Conservation (phyloP, 768 basidiomycete genomes). For the Naematelia aurantialba region DNA sequence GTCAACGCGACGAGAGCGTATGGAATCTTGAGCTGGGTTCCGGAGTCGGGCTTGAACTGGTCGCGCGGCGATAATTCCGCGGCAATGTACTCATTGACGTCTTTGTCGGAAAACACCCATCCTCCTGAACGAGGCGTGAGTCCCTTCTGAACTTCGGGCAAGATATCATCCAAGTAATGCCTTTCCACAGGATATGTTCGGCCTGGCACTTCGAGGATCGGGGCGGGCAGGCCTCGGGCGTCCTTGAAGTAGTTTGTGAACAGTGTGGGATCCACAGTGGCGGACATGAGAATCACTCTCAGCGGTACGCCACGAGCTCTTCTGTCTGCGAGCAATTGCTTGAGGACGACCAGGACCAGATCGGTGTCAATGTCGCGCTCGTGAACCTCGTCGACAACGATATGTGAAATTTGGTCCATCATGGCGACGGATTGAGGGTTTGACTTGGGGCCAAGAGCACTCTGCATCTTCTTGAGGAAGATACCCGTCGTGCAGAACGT, state of each 20-base stretch:
- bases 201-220: slow-evolving; percentile 79
- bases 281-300: slow-evolving; percentile 90
- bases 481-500: slow-evolving; percentile 92
- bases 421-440: slow-evolving; percentile 35
- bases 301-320: slow-evolving; percentile 66
- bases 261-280: slow-evolving; percentile 83
- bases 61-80: slow-evolving; percentile 60
- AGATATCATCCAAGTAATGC: slow-evolving; percentile 73
- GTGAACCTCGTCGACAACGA: slow-evolving; percentile 93
- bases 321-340: slow-evolving; percentile 72
- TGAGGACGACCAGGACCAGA: slow-evolving; percentile 79
- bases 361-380: slow-evolving; percentile 94
- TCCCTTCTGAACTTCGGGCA: slow-evolving; percentile 55
- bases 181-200: slow-evolving; percentile 84
- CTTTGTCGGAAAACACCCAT: slow-evolving; percentile 71
- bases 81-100: slow-evolving; percentile 66
- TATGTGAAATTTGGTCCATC: slow-evolving; percentile 78
- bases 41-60: slow-evolving; percentile 41
- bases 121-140: slow-evolving; percentile 40
- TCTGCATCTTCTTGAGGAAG: slow-evolving; percentile 80
- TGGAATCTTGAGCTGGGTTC: slow-evolving; percentile 70
- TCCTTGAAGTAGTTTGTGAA: slow-evolving; percentile 83
- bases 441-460: slow-evolving; percentile 56
- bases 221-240: slow-evolving; percentile 58
- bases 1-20: slow-evolving; percentile 74